A percentile compares a stretch with the other conserved stretches of the same genome.
Conservation (phyloP, 1,284 basidiomycete species). For the Trichosporon inkin region DNA sequence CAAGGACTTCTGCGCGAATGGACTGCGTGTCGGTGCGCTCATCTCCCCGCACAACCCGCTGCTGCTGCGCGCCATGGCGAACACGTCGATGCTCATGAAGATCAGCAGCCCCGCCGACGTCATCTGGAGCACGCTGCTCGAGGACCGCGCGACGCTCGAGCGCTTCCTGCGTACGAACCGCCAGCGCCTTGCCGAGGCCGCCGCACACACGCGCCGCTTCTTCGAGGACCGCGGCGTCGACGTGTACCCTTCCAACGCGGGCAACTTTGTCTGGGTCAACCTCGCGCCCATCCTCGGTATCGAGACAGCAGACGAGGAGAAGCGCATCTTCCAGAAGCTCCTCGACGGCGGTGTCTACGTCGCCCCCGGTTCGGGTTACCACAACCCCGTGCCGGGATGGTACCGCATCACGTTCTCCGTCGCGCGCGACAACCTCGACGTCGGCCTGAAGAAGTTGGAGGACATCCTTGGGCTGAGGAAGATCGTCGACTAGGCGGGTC, state of each 20-base stretch:
- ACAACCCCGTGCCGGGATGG: conserved; percentile 40
- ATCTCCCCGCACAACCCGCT: conserved; percentile 50
- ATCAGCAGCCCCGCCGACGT: conserved; percentile 46
- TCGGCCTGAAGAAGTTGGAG: conserved; percentile 40
- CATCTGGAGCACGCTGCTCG: conserved; percentile 41
- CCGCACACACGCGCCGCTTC: conserved; percentile 39
- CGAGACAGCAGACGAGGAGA: conserved; percentile 36
- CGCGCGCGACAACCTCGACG: conserved; percentile 38
- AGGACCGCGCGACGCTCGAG: conserved; percentile 28
- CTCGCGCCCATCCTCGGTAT: conserved; percentile 39
- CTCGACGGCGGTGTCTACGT: conserved; percentile 49
- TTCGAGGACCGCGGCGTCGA: conserved; percentile 41
- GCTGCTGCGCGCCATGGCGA: conserved; percentile 47
- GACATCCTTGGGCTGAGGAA: conserved; percentile 21
- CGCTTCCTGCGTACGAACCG: conserved; percentile 41
- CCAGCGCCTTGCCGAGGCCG: conserved; percentile 38
- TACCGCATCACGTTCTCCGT: conserved; percentile 45
- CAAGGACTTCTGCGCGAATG: conserved; percentile 54
- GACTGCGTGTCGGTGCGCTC: conserved; percentile 49
- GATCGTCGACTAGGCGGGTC: not conserved
- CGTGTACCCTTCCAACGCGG: conserved; percentile 46
- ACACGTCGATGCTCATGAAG: conserved; percentile 47
- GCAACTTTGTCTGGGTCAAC: conserved; percentile 48
- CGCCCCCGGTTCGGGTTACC: conserved; percentile 43
- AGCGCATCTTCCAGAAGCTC: conserved; percentile 44